A percentile compares a stretch with the other conserved stretches of the same genome.
These are phyloP conservation scores for Fusarium vanettenii DNA, from an alignment of 2,329 filamentous ascomycete species.

Conservation along the genomic window DNA sequence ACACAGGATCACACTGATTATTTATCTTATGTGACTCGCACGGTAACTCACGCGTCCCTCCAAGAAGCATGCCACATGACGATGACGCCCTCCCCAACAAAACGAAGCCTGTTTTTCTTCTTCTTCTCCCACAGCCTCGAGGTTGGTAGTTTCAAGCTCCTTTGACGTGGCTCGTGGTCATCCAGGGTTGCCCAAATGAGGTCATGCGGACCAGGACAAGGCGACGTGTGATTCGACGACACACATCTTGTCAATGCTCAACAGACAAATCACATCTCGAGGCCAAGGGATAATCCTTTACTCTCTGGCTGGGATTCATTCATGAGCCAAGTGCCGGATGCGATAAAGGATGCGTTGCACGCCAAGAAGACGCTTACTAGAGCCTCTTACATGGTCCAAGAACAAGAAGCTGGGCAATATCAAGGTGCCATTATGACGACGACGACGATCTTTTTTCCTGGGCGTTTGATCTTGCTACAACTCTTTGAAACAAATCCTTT, in stretches of 20 bases:
- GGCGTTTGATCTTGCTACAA: background rate
- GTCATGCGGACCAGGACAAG: slow-evolving; percentile 39
- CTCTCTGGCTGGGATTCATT: background rate
- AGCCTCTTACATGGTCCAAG: slow-evolving; percentile 36
- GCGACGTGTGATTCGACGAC: slow-evolving; percentile 25
- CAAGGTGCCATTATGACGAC: background rate
- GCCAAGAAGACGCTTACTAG: slow-evolving; percentile 24
- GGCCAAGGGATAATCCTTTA: slow-evolving; percentile 24
- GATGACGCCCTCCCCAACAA: slow-evolving; percentile 32
- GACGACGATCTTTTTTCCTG: background rate
- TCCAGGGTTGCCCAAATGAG: slow-evolving; percentile 33
- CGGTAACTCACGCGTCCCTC: slow-evolving; percentile 18
- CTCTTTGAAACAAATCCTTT: background rate
- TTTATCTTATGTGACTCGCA: slow-evolving; percentile 29
- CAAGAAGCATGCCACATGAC: slow-evolving; percentile 31
- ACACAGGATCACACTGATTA: slow-evolving; percentile 27
- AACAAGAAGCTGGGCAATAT: background rate
- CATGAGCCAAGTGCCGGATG: slow-evolving; percentile 14
- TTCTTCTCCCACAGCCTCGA: slow-evolving; percentile 13
- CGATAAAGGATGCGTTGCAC: background rate
- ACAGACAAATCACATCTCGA: slow-evolving; percentile 40
- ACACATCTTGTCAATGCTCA: slow-evolving; percentile 1
- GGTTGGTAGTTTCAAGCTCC: slow-evolving; percentile 3
- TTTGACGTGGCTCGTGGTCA: slow-evolving; percentile 29
- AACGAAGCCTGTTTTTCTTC: slow-evolving; percentile 37